phyloP scores from a whole-genome alignment of 202 grass and related monocot species.

The Eragrostis tef region DNA sequence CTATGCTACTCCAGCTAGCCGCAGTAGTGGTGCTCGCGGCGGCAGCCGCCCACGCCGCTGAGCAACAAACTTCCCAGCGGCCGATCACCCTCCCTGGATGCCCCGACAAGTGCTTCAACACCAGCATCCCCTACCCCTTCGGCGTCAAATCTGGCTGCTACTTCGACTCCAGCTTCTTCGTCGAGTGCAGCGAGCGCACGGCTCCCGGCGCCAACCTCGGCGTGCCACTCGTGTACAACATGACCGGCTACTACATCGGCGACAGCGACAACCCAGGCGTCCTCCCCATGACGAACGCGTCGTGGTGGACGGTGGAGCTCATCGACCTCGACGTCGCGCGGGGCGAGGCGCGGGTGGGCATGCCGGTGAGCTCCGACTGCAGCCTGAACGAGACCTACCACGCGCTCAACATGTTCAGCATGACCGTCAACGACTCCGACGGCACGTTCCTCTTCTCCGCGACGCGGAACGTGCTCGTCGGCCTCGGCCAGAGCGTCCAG shows the following conservation, averaged over 20 bases:
- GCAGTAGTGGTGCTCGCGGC: background rate
- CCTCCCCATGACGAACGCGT: background rate
- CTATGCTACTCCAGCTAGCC: too few species aligned
- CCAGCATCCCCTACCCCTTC: conserved; percentile 38
- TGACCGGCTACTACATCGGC: background rate
- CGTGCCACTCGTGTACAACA: background rate
- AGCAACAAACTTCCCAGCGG: background rate
- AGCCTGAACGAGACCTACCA: background rate
- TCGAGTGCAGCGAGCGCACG: background rate
- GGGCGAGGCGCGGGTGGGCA: background rate
- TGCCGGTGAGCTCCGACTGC: background rate
- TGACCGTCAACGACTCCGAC: background rate
- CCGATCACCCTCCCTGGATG: background rate
- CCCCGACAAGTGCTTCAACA: conserved; percentile 28
- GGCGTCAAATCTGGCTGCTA: conserved; percentile 22
- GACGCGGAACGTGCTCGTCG: background rate
- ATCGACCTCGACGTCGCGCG: background rate
- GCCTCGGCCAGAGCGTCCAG: conserved; percentile 17
- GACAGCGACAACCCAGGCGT: background rate
- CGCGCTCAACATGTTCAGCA: too few species aligned
- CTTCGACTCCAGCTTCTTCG: background rate
- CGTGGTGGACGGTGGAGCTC: background rate
- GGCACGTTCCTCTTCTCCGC: conserved; percentile 5
- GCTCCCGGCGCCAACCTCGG: background rate
- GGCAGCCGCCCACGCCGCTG: background rate